Base-by-base conservation (phyloP, 208 protist species). In the Trypanosoma conorhini region DNA sequence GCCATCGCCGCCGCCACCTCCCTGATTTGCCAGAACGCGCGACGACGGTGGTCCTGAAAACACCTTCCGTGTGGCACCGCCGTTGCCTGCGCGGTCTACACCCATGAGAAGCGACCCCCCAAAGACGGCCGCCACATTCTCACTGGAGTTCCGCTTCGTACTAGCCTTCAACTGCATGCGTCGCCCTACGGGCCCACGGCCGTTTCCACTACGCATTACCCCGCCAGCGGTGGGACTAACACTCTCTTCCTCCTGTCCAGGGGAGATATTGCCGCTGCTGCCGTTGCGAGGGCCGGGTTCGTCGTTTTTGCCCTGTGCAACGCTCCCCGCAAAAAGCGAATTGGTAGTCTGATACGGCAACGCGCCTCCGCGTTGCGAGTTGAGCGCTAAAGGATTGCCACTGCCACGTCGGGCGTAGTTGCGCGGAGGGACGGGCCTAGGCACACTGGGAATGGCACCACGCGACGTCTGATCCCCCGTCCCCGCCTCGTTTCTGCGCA, bases 31-130 rank as follows among this genome's bases (percentile, higher is more conserved):
- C 48, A 50, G n/a, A 1, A 61, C n/a, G 21, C 70, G 70, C 3
- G 28, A 33, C 26, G 70, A 75, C 4, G 70, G 62, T 15, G 70
- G 70, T n/a, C 70, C 70, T 4, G 70, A 75, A 33, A 67, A 75
- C 13, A 44, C 70, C n/a, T 64, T 64, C n/a, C 70, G 70, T 46
- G 51, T 68, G 35, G 58, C 50, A 22, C 22, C 30, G 33, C 22
- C 30, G n/a, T 42, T 55, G 19, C 26, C 28, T 10, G 26, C 0
- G 15, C 28, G 38, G 1, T 57, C 70, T 46, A 17, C 52, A 38
- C 52, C 54, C 0, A 26, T 30, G 2, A 46, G 22, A 19, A 1
- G 35, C 10, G 42, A 56, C 4, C 57, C 40, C 19, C 57, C 64
- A 8, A 72, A 33, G 51, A 77, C 44, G 15, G 72, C 63, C 35